Evolutionary conservation across 1,284 basidiomycete species (phyloP), one percentile per base, ranked within the genome.

Genomic region (Cryptococcus sp.): DNA sequence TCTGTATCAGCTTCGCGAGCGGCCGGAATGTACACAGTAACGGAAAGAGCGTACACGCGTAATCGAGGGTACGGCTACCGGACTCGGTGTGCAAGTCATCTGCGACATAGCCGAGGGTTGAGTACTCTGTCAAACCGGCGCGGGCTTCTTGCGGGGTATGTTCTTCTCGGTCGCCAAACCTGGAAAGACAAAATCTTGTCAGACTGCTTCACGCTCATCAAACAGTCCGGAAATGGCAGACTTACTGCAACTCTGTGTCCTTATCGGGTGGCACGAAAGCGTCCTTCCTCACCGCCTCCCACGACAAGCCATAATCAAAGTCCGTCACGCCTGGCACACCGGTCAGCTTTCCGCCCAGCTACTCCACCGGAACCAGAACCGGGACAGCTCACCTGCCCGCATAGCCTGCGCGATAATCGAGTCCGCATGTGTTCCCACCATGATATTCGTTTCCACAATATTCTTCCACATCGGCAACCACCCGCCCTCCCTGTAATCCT

Each of bases 381-480:
- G 4, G 24, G 4, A 21, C 11, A 3, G 53, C 63, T 46, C 33
- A 67, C 65, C 64, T 0, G 68, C 66, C 86, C 88, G 42, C 43
- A 86, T 84, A 0, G 88, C 88, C 73, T 91, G 88, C 0, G 89
- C 86, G 42, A 92, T 80, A 35, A 91, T 82, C 2, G 86, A 87
- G 70, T 91, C 89, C 2, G 87, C 86, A 62, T 91, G 87, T 0
- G 88, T 90, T 4, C 81, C 86, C 15, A 90, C 82, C 86, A 78
- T 77, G 59, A 78, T 73, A 65, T 77, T 76, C 16, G 75, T 76
- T 64, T 75, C 88, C 58, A 88, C 84, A 16, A 91, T 82, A 63
- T 91, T 91, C 77, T 90, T 90, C 89, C 89, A 91, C 88, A 91
- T 91, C 0, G 89, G 89, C 46, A 91, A 76, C 86, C 88, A 89